Evolutionary conservation across 352 stramenopile species (phyloP).

Genomic region (Pythium aquatile): DNA sequence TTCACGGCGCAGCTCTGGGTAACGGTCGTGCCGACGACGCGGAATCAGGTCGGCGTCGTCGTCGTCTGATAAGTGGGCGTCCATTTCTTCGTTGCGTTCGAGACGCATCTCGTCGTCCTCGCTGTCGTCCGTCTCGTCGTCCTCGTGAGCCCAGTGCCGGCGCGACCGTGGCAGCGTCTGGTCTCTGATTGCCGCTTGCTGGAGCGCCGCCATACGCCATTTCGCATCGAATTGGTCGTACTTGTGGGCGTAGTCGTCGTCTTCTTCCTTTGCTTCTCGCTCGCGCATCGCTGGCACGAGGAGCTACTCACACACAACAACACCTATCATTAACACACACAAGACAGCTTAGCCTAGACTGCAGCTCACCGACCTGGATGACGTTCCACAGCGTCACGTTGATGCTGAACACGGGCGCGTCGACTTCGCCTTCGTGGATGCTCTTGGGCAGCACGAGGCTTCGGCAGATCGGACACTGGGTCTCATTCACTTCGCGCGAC

Average conservation of each 20-base stretch:
- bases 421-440: neutral
- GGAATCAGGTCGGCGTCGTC: neutral
- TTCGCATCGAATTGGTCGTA: constrained; percentile 52
- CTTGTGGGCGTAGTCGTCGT: constrained; percentile 46
- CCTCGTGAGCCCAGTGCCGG: constrained; percentile 14
- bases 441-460: constrained; percentile 18
- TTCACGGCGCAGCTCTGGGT: constrained; percentile 59
- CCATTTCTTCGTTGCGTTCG: constrained; percentile 10
- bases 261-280: constrained; percentile 36
- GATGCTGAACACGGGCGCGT: constrained; percentile 38
- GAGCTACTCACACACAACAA: constrained; percentile 27
- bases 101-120: constrained; percentile 20
- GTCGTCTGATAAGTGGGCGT: constrained; percentile 6
- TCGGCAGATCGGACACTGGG: constrained; percentile 31
- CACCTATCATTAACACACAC: no score
- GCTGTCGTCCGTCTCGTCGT: constrained; percentile 12
- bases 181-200: constrained; percentile 12
- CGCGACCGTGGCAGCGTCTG: constrained; percentile 8
- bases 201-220: constrained; percentile 53
- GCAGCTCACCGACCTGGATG: constrained; percentile 37
- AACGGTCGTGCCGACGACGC: constrained; percentile 19
- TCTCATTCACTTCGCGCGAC: constrained; percentile 22
- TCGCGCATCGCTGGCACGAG: constrained; percentile 32
- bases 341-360: no score
- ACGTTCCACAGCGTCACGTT: constrained; percentile 78